Percentiles rank a stretch among this genome's conserved stretches.
These are phyloP conservation scores for Solanum microdontum DNA, from an alignment of 257 asterid species.

Conservation along the genomic window DNA sequence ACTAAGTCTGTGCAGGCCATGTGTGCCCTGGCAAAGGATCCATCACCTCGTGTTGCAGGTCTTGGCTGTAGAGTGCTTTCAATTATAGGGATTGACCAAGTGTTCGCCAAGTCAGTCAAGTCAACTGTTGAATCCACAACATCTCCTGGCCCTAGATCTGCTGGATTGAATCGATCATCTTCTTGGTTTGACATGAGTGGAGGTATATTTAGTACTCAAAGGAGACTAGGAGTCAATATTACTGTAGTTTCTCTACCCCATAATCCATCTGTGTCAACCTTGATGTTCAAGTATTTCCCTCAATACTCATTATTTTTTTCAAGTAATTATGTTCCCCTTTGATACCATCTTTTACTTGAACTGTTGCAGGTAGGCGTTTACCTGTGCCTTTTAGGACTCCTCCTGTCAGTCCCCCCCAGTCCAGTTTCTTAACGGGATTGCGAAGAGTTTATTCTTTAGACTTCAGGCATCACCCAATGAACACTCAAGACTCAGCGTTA, in stretches of 20 bases:
- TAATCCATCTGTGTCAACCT: neutral
- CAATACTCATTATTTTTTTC: neutral
- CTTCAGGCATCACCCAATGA: conserved; percentile 78
- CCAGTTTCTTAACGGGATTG: conserved; percentile 73
- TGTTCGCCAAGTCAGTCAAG: conserved; percentile 62
- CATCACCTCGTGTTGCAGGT: conserved; percentile 83
- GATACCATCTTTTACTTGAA: neutral
- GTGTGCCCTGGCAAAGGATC: conserved; percentile 84
- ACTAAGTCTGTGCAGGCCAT: conserved; percentile 76
- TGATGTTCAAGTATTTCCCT: neutral
- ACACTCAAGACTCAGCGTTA: conserved; percentile 78
- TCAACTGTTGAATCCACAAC: conserved; percentile 38
- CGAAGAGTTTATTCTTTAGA: conserved; percentile 95
- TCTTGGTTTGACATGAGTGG: conserved; percentile 90
- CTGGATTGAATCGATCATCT: conserved; percentile 83
- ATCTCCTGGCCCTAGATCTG: conserved; percentile 35
- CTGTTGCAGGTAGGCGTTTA: conserved; percentile 49
- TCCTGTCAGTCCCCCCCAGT: conserved; percentile 95
- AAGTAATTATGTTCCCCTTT: neutral
- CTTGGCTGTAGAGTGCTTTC: conserved; percentile 83
- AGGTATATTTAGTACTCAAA: conserved; percentile 27
- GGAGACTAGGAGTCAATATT: neutral
- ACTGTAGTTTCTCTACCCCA: neutral
- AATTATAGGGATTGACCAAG: conserved; percentile 90
- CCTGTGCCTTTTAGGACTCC: conserved; percentile 90